Base-by-base conservation (phyloP, 192 early-diverging fungal genomes). In the Coemansia umbellata region DNA sequence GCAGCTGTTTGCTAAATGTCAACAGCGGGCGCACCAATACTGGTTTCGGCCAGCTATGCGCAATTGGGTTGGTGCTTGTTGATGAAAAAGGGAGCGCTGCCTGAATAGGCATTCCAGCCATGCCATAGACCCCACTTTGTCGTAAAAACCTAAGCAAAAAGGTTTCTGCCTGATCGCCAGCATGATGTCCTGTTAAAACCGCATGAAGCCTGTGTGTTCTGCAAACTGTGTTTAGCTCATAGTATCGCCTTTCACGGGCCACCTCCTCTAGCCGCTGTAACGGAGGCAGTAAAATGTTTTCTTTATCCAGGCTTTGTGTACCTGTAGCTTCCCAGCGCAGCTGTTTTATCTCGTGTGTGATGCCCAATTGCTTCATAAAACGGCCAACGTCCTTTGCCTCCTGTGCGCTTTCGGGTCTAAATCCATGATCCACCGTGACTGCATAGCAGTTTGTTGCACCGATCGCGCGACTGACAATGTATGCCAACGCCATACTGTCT, bases 401-500 rank as follows among this genome's bases (percentile, higher is more conserved):
- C 1, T n/a, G 31, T 8, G 45, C 50, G 50, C 75, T 78, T 41
- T 67, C 58, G 18, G 64, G 36, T 28, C 75, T 51, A 22, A 72
- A 68, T 9, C 69, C 63, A 9, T 78, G 75, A 37, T 78, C 75
- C 1, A 78, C 54, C 1, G 75, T 78, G 5, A 78, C 28, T 3
- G 75, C 75, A 10, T 42, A 15, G 58, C 69, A 72, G 43, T 63
- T 63, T 10, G 28, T 18, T 10, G 63, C 15, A 3, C 60, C 63
- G 0, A 40, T 55, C 13, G 64, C 60, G 0, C 30, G 60, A 11
- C 64, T 64, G 52, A 60, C 57, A 10, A 71, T 15, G 43, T 60
- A 78, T 22, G 75, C 69, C 23, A 78, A 52, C 37, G 75, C 75
- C 69, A 78, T 72, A 43, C 75, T 78, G 47, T 78, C 75, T 5